Conservation (phyloP, 1,284 basidiomycete genomes). For the Serendipita sp. region DNA sequence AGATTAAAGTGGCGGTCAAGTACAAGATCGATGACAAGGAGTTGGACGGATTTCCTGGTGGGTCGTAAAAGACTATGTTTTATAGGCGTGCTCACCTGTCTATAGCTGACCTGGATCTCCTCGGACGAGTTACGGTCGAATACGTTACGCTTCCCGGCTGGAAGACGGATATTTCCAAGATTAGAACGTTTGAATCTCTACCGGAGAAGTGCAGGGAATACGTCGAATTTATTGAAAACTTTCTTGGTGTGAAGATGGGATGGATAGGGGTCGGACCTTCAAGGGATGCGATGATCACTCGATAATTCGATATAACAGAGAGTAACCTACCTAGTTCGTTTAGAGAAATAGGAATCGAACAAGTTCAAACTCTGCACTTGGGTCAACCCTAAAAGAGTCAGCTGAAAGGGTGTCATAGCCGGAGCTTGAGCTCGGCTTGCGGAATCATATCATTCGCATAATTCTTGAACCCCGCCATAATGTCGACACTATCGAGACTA, state of each 20-base stretch:
- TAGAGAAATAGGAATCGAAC: too few relatives aligned
- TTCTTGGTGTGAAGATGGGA: conserved; percentile 65
- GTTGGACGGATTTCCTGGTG: conserved; percentile 79
- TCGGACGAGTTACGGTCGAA: conserved; percentile 71
- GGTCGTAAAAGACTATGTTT: conserved; percentile 17
- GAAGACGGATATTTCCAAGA: conserved; percentile 64
- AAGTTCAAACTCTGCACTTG: too few relatives aligned
- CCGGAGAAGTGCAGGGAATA: conserved; percentile 82
- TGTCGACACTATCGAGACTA: background rate
- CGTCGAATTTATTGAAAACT: conserved; percentile 77
- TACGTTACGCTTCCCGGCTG: conserved; percentile 91
- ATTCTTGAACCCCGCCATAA: background rate
- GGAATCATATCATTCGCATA: background rate
- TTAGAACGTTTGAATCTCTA: conserved; percentile 59
- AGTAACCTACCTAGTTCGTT: too few relatives aligned
- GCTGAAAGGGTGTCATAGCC: background rate
- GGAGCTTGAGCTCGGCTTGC: background rate
- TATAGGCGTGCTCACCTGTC: background rate
- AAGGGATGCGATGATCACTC: conserved; percentile 61
- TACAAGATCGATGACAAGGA: conserved; percentile 72
- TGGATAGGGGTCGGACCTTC: conserved; percentile 88
- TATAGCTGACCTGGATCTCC: conserved; percentile 69
- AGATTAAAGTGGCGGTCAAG: conserved; percentile 80
- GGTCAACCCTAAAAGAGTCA: too few relatives aligned
- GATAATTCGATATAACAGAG: background rate